Base-by-base conservation (phyloP, 768 basidiomycete genomes). In the Hemileccinum rubropunctum region DNA sequence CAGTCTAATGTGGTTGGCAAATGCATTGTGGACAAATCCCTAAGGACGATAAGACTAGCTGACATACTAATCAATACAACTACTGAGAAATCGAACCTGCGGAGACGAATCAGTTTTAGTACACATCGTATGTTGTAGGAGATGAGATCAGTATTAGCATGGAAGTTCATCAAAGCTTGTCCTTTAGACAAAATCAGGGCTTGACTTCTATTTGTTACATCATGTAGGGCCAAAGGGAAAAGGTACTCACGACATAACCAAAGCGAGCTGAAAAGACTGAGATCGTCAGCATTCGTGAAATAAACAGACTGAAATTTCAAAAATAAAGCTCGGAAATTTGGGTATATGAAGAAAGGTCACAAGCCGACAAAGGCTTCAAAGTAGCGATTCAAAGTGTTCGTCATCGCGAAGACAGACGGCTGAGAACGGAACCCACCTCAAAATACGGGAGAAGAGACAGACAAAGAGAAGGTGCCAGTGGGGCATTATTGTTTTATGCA, bases 141-240 rank as follows among this genome's bases (percentile, higher is more conserved):
- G 27, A 27, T 2, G 9, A 44, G 42, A 47, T 81, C 89, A 91
- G 87, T 78, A 91, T 91, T 91, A 91, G 88, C 88, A 91, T 91
- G 88, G 86, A 77, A 70, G 67, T 73, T 88, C 87, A 76, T 87
- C 86, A 86, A 74, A 68, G 61, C 74, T 71, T 67, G 76, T 86
- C 84, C 84, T 77, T 80, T 50, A 81, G 84, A 88, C 78, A 69
- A 72, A 75, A 68, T 91, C 82, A 84, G 88, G 73, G 88, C 88
- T 91, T 91, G 88, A 91, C 88, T 89, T 86, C 88, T 91, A 80
- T 82, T 75, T 81, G 65, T 77, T 82, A 76, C 60, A 88, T 86
- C 88, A 81, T 61, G 71, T 58, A 52, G 58, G 48, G 49, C 12
- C 11, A 7, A 45, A 42, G 6, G 54, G 54, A 35, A 58, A 38